phyloP scores from a whole-genome alignment of 805 yeast species.

The Starmerella geochares region DNA sequence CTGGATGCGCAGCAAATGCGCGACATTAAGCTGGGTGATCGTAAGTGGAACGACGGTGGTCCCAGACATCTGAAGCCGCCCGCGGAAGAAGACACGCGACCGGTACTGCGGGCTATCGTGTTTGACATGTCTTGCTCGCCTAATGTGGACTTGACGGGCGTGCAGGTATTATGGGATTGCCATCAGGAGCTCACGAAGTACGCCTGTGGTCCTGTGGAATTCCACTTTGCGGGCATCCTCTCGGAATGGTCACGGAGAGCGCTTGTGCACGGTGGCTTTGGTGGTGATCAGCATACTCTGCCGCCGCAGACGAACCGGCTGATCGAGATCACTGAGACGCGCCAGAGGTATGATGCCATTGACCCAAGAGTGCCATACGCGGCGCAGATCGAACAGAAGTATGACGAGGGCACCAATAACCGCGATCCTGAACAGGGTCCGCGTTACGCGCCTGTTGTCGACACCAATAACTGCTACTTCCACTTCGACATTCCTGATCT shows the following conservation, averaged over 20 bases:
- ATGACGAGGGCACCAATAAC: slow-evolving; percentile 7
- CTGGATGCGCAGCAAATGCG: slow-evolving; percentile 37
- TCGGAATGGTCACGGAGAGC: slow-evolving; percentile 82
- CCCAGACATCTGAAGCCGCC: slow-evolving; percentile 33
- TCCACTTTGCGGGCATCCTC: slow-evolving; percentile 76
- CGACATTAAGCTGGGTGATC: slow-evolving; percentile 39
- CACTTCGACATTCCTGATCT: slow-evolving; percentile 62
- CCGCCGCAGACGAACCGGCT: slow-evolving; percentile 17
- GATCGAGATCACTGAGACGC: slow-evolving; percentile 13
- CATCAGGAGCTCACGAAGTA: slow-evolving; percentile 60
- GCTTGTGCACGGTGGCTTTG: slow-evolving; percentile 48
- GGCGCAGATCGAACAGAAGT: neutral
- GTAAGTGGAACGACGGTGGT: slow-evolving; percentile 91
- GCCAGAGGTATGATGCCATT: neutral
- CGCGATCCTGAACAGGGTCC: neutral
- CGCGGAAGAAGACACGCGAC: slow-evolving; percentile 42
- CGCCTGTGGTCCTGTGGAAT: slow-evolving; percentile 75
- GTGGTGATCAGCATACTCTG: slow-evolving; percentile 34
- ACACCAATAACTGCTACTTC: slow-evolving; percentile 64
- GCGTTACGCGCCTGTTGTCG: slow-evolving; percentile 43
- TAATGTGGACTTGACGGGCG: slow-evolving; percentile 66
- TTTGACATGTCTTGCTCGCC: slow-evolving; percentile 74
- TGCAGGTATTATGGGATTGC: slow-evolving; percentile 68
- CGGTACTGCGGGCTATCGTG: slow-evolving; percentile 59
- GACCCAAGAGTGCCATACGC: slow-evolving; percentile 10